phyloP scores from a whole-genome alignment of 106 monocot genomes.

The Phalaenopsis equestris region DNA sequence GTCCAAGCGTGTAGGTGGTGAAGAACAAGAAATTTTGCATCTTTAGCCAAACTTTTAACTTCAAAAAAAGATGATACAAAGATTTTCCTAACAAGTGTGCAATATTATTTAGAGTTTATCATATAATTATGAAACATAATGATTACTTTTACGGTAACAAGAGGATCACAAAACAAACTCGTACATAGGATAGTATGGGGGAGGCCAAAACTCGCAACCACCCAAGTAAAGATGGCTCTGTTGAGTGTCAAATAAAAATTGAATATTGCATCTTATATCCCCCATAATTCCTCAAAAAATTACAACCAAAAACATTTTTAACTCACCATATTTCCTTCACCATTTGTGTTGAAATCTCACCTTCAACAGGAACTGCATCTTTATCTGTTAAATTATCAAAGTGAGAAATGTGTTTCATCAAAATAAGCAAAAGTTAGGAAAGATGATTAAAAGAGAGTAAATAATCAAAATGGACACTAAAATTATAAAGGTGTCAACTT shows the following conservation, averaged over 20 bases:
- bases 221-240: neutral
- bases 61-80: no score
- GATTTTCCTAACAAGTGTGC: no score
- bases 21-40: no score
- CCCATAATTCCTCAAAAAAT: neutral
- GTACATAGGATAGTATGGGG: neutral
- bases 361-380: conserved; percentile 96
- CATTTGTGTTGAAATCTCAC: conserved; percentile 93
- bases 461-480: no score
- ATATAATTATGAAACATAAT: no score
- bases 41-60: no score
- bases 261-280: neutral
- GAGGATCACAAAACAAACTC: no score
- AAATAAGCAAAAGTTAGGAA: neutral
- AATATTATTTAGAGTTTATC: no score
- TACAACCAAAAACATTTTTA: neutral
- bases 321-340: conserved; percentile 17
- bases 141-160: no score
- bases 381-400: conserved; percentile 38
- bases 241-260: neutral
- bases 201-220: neutral
- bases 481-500: no score
- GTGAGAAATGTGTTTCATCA: neutral
- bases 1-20: no score
- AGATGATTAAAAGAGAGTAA: no score